Evolutionary conservation across 306 rosid species (phyloP).

Genomic region (Prunus davidiana): DNA sequence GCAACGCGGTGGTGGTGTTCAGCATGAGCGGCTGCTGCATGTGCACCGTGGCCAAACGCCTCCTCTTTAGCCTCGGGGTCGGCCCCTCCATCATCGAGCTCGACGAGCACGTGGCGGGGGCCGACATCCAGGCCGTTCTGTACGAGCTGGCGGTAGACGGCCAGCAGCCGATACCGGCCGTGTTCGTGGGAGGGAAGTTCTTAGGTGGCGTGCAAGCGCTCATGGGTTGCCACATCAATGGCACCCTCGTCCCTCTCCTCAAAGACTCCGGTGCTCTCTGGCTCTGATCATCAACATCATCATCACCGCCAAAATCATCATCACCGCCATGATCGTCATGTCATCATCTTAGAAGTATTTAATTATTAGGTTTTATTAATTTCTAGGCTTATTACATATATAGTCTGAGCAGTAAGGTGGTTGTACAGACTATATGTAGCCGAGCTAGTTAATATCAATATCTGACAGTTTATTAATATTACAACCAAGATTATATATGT

Average conservation of each 20-base stretch:
- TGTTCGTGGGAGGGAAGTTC: slow-evolving; percentile 74
- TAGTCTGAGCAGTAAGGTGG: background rate
- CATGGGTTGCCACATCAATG: slow-evolving; percentile 77
- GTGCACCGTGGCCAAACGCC: slow-evolving; percentile 80
- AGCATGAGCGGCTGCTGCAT: slow-evolving; percentile 72
- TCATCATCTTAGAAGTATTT: background rate
- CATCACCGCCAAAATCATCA: background rate
- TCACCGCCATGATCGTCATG: background rate
- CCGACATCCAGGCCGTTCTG: slow-evolving; percentile 49
- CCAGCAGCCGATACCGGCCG: slow-evolving; percentile 50
- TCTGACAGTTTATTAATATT: background rate
- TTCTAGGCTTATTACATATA: background rate
- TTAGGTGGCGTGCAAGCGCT: slow-evolving; percentile 81
- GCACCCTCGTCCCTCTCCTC: slow-evolving; percentile 70
- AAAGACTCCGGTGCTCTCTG: slow-evolving; percentile 84
- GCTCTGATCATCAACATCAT: slow-evolving; percentile 37
- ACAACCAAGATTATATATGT: background rate
- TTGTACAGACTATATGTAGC: background rate
- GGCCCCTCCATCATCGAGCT: slow-evolving; percentile 77
- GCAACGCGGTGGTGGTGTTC: slow-evolving; percentile 76
- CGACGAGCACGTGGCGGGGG: slow-evolving; percentile 47
- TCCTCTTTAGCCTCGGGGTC: slow-evolving; percentile 75
- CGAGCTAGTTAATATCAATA: background rate
- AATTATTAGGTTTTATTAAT: background rate
- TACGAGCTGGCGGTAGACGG: slow-evolving; percentile 23